Evolutionary conservation across 805 yeast genomes (phyloP).

Genomic region (Ogataea corticis): DNA sequence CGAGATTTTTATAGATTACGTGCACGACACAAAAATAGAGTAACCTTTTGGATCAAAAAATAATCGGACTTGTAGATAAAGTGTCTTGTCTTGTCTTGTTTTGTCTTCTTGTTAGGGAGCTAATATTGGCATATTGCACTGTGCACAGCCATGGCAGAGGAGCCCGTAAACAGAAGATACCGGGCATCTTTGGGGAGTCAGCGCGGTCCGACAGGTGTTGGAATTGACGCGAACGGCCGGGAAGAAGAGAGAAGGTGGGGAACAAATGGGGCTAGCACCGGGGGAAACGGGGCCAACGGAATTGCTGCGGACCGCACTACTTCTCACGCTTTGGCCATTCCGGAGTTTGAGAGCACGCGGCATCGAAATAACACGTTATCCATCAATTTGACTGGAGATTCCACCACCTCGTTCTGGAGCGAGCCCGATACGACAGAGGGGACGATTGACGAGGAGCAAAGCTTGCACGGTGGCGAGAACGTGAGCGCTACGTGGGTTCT

Average conservation of each 20-base stretch:
- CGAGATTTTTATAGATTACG: not conserved
- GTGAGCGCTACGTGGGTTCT: conserved; percentile 60
- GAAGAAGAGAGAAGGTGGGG: not conserved
- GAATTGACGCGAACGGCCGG: not conserved
- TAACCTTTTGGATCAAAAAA: not conserved
- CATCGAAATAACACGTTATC: conserved; percentile 26
- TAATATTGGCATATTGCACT: not conserved
- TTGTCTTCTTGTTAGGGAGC: too few species aligned
- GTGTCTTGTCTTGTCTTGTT: too few species aligned
- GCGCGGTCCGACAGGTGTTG: not conserved
- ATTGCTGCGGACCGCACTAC: not conserved
- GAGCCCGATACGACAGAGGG: conserved; percentile 16
- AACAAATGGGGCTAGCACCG: too few species aligned
- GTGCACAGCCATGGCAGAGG: not conserved
- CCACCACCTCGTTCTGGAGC: conserved; percentile 17
- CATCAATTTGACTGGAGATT: conserved; percentile 18
- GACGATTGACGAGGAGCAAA: conserved; percentile 5
- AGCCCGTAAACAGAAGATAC: not conserved
- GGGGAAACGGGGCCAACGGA: not conserved
- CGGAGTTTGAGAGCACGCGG: conserved; percentile 28
- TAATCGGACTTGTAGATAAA: not conserved
- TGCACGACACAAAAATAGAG: not conserved
- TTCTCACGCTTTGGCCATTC: conserved; percentile 17
- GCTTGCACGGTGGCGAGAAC: conserved; percentile 6
- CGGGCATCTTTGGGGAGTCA: not conserved